Evolutionary conservation across 2,329 filamentous ascomycete species (phyloP).

Genomic region (Alternaria angustiovoidea): DNA sequence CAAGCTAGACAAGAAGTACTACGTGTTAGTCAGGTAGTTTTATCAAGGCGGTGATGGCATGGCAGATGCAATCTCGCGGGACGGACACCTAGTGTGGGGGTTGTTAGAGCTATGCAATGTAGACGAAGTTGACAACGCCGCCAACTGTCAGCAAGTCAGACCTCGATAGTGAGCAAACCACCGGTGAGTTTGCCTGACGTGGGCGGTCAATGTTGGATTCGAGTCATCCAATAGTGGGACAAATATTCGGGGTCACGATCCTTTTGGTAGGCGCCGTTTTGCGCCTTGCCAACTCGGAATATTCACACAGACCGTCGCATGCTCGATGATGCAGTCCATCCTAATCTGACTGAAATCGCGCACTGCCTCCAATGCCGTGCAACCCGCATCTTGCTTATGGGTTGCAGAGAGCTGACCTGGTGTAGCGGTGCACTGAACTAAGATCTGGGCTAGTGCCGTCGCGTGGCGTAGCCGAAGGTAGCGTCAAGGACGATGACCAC

Average conservation of each 20-base stretch:
- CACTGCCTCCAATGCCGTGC: slow-evolving; percentile 15
- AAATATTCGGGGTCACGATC: slow-evolving; percentile 16
- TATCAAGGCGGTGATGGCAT: slow-evolving; percentile 4
- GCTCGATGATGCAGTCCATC: slow-evolving; percentile 18
- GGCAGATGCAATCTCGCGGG: slow-evolving; percentile 4
- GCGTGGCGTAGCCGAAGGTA: slow-evolving; percentile 21
- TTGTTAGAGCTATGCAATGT: neutral
- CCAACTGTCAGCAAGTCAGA: slow-evolving; percentile 11
- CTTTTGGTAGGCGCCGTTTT: slow-evolving; percentile 18
- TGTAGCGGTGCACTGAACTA: slow-evolving; percentile 17
- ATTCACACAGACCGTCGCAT: slow-evolving; percentile 16
- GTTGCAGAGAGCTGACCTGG: slow-evolving; percentile 17
- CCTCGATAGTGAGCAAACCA: slow-evolving; percentile 8
- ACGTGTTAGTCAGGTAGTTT: neutral
- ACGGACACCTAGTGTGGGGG: slow-evolving; percentile 14
- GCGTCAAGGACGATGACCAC: slow-evolving; percentile 15
- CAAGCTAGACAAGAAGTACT: neutral
- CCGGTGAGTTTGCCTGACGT: slow-evolving; percentile 8
- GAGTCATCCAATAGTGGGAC: slow-evolving; percentile 23
- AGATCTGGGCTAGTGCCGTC: slow-evolving; percentile 21
- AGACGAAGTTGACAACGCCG: slow-evolving; percentile 1
- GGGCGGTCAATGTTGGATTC: slow-evolving; percentile 14
- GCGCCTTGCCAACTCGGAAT: slow-evolving; percentile 17
- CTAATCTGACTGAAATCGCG: slow-evolving; percentile 7
- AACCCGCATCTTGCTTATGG: slow-evolving; percentile 19